These are phyloP conservation scores for Escallonia herrerae DNA, from an alignment of 129 eudicot species.

Conservation along the genomic window DNA sequence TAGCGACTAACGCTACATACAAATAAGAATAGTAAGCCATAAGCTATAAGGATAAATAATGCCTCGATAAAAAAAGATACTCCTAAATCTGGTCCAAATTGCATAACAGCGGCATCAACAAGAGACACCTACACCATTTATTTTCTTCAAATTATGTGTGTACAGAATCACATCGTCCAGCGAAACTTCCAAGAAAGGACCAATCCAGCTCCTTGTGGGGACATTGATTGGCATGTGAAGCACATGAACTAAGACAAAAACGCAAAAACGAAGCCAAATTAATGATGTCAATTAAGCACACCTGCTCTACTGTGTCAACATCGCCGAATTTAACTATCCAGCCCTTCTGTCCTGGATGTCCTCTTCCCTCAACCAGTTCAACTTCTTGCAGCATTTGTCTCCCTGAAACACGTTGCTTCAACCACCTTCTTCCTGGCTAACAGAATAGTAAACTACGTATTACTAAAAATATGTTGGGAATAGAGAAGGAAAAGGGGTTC, in stretches of 20 bases:
- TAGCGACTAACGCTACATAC: too few relatives aligned
- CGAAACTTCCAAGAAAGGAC: too few relatives aligned
- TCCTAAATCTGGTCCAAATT: too few relatives aligned
- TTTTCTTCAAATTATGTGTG: too few relatives aligned
- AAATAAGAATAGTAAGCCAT: too few relatives aligned
- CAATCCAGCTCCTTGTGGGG: too few relatives aligned
- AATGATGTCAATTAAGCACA: conserved; percentile 14
- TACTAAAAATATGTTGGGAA: conserved; percentile 10
- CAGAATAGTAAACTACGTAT: conserved; percentile 9
- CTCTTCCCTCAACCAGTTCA: conserved; percentile 73
- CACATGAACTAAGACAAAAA: neutral
- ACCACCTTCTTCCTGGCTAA: conserved; percentile 97
- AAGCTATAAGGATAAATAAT: too few relatives aligned
- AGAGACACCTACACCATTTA: too few relatives aligned
- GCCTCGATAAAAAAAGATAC: too few relatives aligned
- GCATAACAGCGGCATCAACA: too few relatives aligned
- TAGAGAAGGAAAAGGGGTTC: conserved; percentile 1
- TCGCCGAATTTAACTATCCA: conserved; percentile 68
- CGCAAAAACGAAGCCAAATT: neutral
- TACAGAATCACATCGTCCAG: too few relatives aligned
- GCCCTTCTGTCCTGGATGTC: conserved; percentile 61
- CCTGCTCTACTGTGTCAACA: conserved; percentile 72
- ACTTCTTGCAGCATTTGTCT: conserved; percentile 63
- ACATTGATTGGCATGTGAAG: neutral
- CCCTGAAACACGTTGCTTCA: conserved; percentile 62